These are phyloP conservation scores for Cystoisospora suis DNA, from an alignment of 169 alveolate species.

Conservation along the genomic window DNA sequence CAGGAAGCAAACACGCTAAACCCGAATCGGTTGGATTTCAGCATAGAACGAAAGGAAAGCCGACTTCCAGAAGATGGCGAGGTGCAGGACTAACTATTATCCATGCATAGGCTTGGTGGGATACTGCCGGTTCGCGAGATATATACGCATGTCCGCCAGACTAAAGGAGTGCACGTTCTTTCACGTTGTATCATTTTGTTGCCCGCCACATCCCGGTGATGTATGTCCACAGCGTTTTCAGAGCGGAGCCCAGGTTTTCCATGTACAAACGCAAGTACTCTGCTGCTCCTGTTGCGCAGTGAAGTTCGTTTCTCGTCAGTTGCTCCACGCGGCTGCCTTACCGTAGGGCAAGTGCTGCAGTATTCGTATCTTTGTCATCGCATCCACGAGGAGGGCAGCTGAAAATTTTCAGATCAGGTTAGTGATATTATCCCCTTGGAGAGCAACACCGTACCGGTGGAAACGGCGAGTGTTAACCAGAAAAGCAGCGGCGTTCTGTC, in stretches of 20 bases:
- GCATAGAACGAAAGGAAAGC: slow-evolving; percentile 5
- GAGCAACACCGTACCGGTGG: neutral
- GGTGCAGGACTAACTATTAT: neutral
- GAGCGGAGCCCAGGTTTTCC: neutral
- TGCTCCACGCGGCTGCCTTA: too few relatives aligned
- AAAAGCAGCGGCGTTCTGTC: neutral
- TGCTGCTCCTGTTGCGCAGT: too few relatives aligned
- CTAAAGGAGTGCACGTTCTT: neutral
- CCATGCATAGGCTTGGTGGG: too few relatives aligned
- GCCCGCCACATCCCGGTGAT: neutral
- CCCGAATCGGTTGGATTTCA: slow-evolving; percentile 1
- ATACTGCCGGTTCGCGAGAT: neutral
- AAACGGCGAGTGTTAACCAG: neutral
- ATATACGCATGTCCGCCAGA: neutral
- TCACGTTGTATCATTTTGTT: neutral
- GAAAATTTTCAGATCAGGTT: too few relatives aligned
- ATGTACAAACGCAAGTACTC: neutral
- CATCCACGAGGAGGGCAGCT: neutral
- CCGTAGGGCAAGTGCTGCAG: neutral
- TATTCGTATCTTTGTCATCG: neutral
- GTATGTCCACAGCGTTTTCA: neutral
- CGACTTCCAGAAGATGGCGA: slow-evolving; percentile 27
- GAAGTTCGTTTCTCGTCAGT: too few relatives aligned
- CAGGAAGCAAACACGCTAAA: neutral
- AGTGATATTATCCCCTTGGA: too few relatives aligned